These are phyloP conservation scores for Pseudonitzschia pungens DNA, from an alignment of 108 stramenopile species.

Conservation along the genomic window DNA sequence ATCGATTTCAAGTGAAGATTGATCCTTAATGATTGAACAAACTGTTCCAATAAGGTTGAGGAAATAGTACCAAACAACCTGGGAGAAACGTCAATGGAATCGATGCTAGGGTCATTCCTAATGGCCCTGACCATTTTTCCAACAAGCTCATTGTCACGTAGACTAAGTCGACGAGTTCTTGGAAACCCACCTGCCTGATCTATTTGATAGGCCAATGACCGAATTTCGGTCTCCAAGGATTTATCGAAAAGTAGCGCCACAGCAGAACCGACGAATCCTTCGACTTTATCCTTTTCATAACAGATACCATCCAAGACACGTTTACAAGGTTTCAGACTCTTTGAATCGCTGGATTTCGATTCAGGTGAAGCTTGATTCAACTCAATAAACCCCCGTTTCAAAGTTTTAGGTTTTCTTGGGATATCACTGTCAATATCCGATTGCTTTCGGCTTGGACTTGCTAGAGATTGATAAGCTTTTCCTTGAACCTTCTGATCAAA, in stretches of 20 bases:
- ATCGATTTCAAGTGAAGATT: conserved; percentile 39
- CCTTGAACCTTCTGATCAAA: neutral
- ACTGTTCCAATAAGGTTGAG: conserved; percentile 26
- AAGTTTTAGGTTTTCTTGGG: conserved; percentile 17
- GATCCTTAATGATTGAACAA: conserved; percentile 31
- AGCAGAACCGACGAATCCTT: conserved; percentile 25
- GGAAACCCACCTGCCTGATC: conserved; percentile 30
- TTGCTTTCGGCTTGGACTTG: neutral
- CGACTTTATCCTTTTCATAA: conserved; percentile 20
- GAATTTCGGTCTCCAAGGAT: conserved; percentile 11
- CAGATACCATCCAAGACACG: conserved; percentile 19
- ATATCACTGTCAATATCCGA: neutral
- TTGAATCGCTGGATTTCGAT: neutral
- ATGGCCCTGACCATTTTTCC: conserved; percentile 29
- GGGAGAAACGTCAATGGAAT: conserved; percentile 14
- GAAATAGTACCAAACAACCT: conserved; percentile 22
- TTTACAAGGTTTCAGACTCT: conserved; percentile 3
- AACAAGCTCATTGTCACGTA: conserved; percentile 36
- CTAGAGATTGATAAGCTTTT: neutral
- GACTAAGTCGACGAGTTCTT: conserved; percentile 29
- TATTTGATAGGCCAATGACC: conserved; percentile 18
- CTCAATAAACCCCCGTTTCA: conserved; percentile 29
- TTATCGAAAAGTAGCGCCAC: conserved; percentile 21
- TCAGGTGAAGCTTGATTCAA: conserved; percentile 5
- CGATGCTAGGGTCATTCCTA: conserved; percentile 34